Base-by-base conservation (phyloP, 345 rosid genomes). In the Draba incana region DNA sequence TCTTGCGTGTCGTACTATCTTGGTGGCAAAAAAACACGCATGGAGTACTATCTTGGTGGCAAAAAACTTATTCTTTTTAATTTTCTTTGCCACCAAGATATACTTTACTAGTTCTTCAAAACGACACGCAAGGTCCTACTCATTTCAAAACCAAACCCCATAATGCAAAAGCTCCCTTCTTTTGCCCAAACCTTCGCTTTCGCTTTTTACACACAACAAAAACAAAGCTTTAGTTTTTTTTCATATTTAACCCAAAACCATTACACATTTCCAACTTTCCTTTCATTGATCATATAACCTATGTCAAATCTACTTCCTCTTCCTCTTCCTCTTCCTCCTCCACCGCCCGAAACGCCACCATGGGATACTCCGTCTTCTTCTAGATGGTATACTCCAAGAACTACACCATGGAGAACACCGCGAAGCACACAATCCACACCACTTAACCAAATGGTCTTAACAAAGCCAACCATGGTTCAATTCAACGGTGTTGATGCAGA, bases 81-180 rank as follows among this genome's bases (percentile, higher is more conserved):
- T 54, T 85, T 84, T 86, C 75, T 44, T 72, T 64, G 58, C 81
- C 84, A 70, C 80, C 78, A 58, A 55, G 59, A 66, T 57, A 38
- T 56, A 68, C 84, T 81, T 86, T 86, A 66, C 56, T 69, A 63
- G 69, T 59, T 77, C 60, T 45, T 79, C 79, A 72, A 78, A 75
- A 82, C 70, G 75, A 52, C 84, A 74, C 68, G 72, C 58, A 65
- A 66, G 89, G 86, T 56, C 90, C 97, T 85, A 81, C 86, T 76
- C 63, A 53, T 47, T 55, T 33, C 67, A 65, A 57, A 73, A 73
- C 78, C 57, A 61, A 74, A 68, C 64, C 69, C 78, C 73, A 74
- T 68, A 46, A 68, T 16, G 38, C 64, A 74, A 68, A 74, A 74
- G 73, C 73, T 61, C 43, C 30, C 20, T 37, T 46, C 78, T 74